These are phyloP conservation scores for Auricularia sp. DNA, from an alignment of 768 basidiomycete species.

Conservation along the genomic window DNA sequence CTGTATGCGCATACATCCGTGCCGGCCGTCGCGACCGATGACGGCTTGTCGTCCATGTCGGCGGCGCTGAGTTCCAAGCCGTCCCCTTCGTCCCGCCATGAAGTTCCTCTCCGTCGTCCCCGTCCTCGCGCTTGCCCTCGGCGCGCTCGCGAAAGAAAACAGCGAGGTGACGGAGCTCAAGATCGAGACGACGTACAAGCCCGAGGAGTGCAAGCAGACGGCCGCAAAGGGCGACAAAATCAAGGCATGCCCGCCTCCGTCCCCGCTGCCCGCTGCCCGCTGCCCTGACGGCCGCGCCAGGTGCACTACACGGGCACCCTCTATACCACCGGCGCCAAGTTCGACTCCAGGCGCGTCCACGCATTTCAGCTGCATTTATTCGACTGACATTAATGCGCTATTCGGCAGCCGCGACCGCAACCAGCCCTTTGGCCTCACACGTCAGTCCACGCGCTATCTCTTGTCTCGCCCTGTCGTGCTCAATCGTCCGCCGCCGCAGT, in stretches of 20 bases:
- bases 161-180: constrained; percentile 32
- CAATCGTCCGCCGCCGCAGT: constrained; percentile 32
- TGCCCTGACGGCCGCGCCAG: constrained; percentile 65
- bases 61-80: not conserved
- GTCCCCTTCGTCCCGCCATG: not conserved
- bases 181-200: constrained; percentile 52
- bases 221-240: constrained; percentile 31
- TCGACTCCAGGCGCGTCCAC: constrained; percentile 69
- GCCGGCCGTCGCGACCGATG: not conserved
- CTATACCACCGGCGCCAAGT: constrained; percentile 65
- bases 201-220: constrained; percentile 37
- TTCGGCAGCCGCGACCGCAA: constrained; percentile 55
- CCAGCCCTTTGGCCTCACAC: constrained; percentile 65
- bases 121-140: not conserved
- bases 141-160: not conserved
- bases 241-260: not conserved
- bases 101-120: not conserved
- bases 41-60: not conserved
- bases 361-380: not conserved
- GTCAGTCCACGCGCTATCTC: constrained; percentile 31
- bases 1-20: too few relatives aligned
- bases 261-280: not conserved
- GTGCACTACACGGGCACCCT: constrained; percentile 44
- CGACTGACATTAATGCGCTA: not conserved
- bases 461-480: not conserved